These are phyloP conservation scores for Aspergillus taichungensis DNA, from an alignment of 495 filamentous ascomycete genomes.

Conservation along the genomic window DNA sequence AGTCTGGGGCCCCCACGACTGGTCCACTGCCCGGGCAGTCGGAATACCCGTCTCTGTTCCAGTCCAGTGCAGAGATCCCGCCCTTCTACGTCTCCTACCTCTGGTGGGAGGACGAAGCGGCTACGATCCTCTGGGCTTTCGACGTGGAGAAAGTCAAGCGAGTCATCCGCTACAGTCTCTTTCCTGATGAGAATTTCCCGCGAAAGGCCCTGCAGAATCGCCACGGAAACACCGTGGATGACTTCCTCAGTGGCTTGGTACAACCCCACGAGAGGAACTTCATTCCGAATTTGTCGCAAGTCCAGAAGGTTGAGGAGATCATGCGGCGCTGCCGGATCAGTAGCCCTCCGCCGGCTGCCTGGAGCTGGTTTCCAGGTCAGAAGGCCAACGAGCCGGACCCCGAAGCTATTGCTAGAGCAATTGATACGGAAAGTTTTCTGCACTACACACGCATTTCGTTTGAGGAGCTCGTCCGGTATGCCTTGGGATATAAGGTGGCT, in stretches of 20 bases:
- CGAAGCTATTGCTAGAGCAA: conserved; percentile 21
- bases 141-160: conserved; percentile 30
- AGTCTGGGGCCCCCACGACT: not conserved
- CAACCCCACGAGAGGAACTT: conserved; percentile 20
- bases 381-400: conserved; percentile 13
- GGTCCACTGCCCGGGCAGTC: conserved; percentile 9
- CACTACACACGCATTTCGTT: conserved; percentile 34
- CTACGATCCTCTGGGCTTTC: conserved; percentile 33
- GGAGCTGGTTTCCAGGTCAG: conserved; percentile 32
- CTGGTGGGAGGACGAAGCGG: conserved; percentile 40
- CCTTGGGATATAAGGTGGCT: conserved; percentile 24
- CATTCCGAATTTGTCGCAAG: conserved; percentile 22
- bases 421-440: conserved; percentile 36
- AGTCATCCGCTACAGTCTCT: conserved; percentile 32
- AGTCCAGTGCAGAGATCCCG: conserved; percentile 22
- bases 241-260: conserved; percentile 21
- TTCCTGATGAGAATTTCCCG: conserved; percentile 25
- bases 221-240: conserved; percentile 22
- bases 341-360: conserved; percentile 16
- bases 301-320: conserved; percentile 39
- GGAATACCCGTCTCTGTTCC: conserved; percentile 27
- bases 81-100: conserved; percentile 22
- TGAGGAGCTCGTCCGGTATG: conserved; percentile 33
- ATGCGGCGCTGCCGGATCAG: conserved; percentile 21
- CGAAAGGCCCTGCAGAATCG: conserved; percentile 27